Conservation (phyloP, 1,139 yeast species). For the Taiozyma sp. region DNA sequence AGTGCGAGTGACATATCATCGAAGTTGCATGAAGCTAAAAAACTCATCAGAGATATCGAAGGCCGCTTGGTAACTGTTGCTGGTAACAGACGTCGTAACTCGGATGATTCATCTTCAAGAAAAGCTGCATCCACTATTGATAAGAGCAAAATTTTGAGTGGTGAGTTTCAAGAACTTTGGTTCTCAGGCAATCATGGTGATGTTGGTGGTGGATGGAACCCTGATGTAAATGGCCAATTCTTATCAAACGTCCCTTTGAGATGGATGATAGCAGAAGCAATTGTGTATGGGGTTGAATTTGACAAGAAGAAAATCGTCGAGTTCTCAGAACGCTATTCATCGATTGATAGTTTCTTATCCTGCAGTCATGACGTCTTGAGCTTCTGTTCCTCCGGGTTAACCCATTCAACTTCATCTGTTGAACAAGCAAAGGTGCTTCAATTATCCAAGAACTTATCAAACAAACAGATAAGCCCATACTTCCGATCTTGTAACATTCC, state of each 20-base stretch:
- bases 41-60: conserved; percentile 8
- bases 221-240: conserved; percentile 34
- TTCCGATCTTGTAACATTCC: conserved; percentile 19
- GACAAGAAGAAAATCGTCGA: conserved; percentile 34
- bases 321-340: conserved; percentile 34
- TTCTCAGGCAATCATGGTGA: conserved; percentile 67
- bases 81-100: not conserved
- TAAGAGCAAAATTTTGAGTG: conserved; percentile 15
- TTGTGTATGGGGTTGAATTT: conserved; percentile 43
- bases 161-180: conserved; percentile 33
- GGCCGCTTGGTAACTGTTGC: not conserved
- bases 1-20: not conserved
- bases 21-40: conserved; percentile 6
- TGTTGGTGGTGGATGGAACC: conserved; percentile 58
- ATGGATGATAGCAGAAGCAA: conserved; percentile 54
- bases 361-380: conserved; percentile 43
- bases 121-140: conserved; percentile 7
- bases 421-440: conserved; percentile 14
- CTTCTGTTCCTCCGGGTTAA: conserved; percentile 14
- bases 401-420: conserved; percentile 11
- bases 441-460: conserved; percentile 9
- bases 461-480: conserved; percentile 8
- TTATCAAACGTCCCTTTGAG: conserved; percentile 44
- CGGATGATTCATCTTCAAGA: not conserved
- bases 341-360: conserved; percentile 36